Evolutionary conservation across 1,284 basidiomycete species (phyloP).

Genomic region (Porphyrellus sp.): DNA sequence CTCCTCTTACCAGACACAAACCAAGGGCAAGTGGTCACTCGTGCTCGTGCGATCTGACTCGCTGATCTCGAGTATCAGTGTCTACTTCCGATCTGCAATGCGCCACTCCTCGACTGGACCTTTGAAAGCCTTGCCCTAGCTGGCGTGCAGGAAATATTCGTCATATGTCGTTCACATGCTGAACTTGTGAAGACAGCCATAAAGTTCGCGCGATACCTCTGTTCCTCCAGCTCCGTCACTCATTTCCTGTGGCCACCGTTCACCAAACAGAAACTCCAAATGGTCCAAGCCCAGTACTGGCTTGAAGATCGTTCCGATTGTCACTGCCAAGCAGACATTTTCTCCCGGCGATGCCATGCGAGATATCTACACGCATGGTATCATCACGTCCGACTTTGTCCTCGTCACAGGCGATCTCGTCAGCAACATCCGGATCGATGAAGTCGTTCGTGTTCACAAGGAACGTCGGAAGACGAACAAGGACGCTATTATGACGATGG

Average conservation of each 20-base stretch:
- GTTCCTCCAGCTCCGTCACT: conserved; percentile 12
- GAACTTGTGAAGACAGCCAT: conserved; percentile 80
- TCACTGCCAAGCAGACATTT: conserved; percentile 84
- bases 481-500: conserved; percentile 95
- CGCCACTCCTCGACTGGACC: conserved; percentile 92
- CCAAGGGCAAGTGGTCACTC: conserved; percentile 63
- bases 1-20: conserved; percentile 79
- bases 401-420: conserved; percentile 94
- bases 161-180: conserved; percentile 86
- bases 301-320: conserved; percentile 83
- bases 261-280: conserved; percentile 61
- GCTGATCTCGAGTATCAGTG: conserved; percentile 51
- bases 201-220: conserved; percentile 50
- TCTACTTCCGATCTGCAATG: conserved; percentile 91
- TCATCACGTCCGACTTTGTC: conserved; percentile 91
- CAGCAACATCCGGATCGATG: conserved; percentile 88
- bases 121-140: conserved; percentile 90
- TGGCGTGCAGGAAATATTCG: conserved; percentile 93
- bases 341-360: conserved; percentile 95
- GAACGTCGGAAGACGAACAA: conserved; percentile 84
- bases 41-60: conserved; percentile 4
- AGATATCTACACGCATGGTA: conserved; percentile 90
- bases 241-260: conserved; percentile 13
- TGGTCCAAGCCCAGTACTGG: conserved; percentile 75
- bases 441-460: conserved; percentile 87